Conservation (phyloP, 495 filamentous ascomycete species). For the Cladorrhinum samala region DNA sequence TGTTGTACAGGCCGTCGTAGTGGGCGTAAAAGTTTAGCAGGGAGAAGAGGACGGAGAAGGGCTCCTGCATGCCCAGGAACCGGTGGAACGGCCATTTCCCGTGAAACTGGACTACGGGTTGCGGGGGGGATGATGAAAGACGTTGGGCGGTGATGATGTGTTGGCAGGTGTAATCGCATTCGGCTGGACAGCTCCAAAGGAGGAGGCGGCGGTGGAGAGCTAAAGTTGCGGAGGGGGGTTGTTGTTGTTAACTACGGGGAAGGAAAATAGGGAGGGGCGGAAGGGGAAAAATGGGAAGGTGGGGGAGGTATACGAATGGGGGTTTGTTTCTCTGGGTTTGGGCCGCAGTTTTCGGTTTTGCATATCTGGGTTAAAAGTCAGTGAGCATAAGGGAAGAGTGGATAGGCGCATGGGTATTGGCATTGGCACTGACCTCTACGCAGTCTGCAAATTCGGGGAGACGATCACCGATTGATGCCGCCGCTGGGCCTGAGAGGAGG, state of each 20-base stretch:
- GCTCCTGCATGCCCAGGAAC: conserved; percentile 88
- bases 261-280: not conserved
- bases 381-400: no score
- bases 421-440: conserved; percentile 65
- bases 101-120: conserved; percentile 83
- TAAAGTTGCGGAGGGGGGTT: conserved; percentile 25
- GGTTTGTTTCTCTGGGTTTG: conserved; percentile 30
- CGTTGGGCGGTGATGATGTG: conserved; percentile 81
- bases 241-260: not conserved
- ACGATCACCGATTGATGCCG: conserved; percentile 77
- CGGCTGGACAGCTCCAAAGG: conserved; percentile 74
- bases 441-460: conserved; percentile 87
- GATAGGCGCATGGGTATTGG: no score
- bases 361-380: conserved; percentile 82
- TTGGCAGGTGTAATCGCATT: conserved; percentile 98
- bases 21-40: conserved; percentile 87
- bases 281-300: conserved; percentile 3
- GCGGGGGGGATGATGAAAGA: conserved; percentile 45
- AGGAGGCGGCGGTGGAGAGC: conserved; percentile 65
- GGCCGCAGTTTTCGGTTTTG: conserved; percentile 68
- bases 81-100: conserved; percentile 99
- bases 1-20: conserved; percentile 59
- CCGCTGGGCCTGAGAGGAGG: conserved; percentile 42
- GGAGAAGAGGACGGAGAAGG: conserved; percentile 87
- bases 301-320: conserved; percentile 46